Evolutionary conservation across 2,329 filamentous ascomycete species (phyloP).

Genomic region (Alternaria alternata): DNA sequence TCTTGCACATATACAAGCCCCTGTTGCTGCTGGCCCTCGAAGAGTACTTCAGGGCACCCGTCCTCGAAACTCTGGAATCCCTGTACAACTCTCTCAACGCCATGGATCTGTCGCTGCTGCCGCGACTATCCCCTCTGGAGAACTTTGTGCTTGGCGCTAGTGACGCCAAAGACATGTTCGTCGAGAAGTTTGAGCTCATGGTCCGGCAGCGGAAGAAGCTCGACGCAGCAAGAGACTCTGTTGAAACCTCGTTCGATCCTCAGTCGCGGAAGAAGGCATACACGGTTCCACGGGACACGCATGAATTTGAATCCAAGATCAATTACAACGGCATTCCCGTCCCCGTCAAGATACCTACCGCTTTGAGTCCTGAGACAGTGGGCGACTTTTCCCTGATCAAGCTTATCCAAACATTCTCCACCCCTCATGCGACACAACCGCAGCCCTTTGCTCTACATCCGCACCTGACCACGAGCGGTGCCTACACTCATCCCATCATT

Average conservation of each 20-base stretch:
- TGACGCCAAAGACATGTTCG: slow-evolving; percentile 94
- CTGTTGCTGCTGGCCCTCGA: slow-evolving; percentile 89
- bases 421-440: slow-evolving; percentile 79
- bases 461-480: slow-evolving; percentile 90
- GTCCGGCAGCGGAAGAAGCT: slow-evolving; percentile 81
- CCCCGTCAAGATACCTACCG: slow-evolving; percentile 94
- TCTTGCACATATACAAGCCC: slow-evolving; percentile 99
- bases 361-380: slow-evolving; percentile 92
- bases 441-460: slow-evolving; percentile 87
- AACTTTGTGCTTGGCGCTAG: slow-evolving; percentile 85
- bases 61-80: slow-evolving; percentile 84
- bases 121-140: slow-evolving; percentile 82
- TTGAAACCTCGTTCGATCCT: slow-evolving; percentile 49
- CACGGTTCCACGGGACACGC: slow-evolving; percentile 87
- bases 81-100: slow-evolving; percentile 93
- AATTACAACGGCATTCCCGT: slow-evolving; percentile 97
- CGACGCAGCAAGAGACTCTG: slow-evolving; percentile 56
- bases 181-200: slow-evolving; percentile 97
- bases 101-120: slow-evolving; percentile 96
- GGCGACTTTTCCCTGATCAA: slow-evolving; percentile 98
- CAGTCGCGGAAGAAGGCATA: slow-evolving; percentile 66
- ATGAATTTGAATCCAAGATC: slow-evolving; percentile 96
- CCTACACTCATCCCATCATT: slow-evolving; percentile 91
- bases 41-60: slow-evolving; percentile 94
- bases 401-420: slow-evolving; percentile 92